Base-by-base conservation (phyloP, 257 asterid genomes). In the Forsythia suspensa region DNA sequence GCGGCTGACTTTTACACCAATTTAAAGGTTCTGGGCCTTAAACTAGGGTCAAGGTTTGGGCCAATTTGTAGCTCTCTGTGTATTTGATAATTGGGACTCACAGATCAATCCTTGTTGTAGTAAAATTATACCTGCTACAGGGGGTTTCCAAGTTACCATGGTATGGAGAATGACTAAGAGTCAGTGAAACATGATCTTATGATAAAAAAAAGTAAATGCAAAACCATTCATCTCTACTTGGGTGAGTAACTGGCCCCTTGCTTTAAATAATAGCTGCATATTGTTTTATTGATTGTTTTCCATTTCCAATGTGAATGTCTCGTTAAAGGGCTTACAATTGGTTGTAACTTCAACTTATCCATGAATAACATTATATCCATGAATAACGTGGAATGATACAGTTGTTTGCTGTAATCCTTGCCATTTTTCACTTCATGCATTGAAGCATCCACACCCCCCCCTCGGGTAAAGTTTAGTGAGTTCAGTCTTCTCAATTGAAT, bases 331-430 rank as follows among this genome's bases (percentile, higher is more conserved):
- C 24, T 24, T 63, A 9, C 68, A 18, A 63, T 38, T 70, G 24
- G 20, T 57, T 74, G 38, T 74, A 18, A 15, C 11, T 59, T 40
- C 20, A 75, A 41, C 36, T 76, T 38, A 41, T 13, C 65, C 40
- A 42, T 24, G 46, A 75, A n/a, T 70, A 39, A 20, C 75, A 68
- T 52, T 40, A 68, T 73, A n/a, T n/a, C n/a, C n/a, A n/a, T n/a
- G n/a, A n/a, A n/a, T n/a, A n/a, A n/a, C n/a, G n/a, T n/a, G n/a
- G n/a, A n/a, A n/a, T n/a, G n/a, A n/a, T n/a, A 51, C 36, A 21
- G 40, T 77, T 59, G 46, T 74, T 72, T 36, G 74, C 48, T 74
- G 75, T 51, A 74, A 70, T 69, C 66, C 66, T 57, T 57, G 66
- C 11, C 66, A 57, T 57, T 57, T 48, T 57, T n/a, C 66, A 57